A percentile compares a stretch with the other conserved stretches of the same genome.
Conservation (phyloP, 73 alveolate genomes). For the Blepharisma japonicum region DNA sequence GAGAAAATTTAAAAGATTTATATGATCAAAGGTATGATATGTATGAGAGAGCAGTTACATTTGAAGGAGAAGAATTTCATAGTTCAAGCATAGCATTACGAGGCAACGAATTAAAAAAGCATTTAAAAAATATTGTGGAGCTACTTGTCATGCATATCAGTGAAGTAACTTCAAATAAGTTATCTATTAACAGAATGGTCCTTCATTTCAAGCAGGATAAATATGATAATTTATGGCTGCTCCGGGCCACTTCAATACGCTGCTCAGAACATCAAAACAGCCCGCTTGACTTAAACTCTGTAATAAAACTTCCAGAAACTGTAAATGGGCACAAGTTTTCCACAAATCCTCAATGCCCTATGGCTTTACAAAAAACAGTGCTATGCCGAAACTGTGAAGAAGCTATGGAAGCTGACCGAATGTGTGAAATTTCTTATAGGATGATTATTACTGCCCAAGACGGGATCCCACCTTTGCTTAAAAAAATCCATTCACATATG, state of each 20-base stretch:
- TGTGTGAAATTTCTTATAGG: slow-evolving; percentile 31
- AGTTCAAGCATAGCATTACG: slow-evolving; percentile 61
- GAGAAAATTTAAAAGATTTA: slow-evolving; percentile 49
- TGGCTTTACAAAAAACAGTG: slow-evolving; percentile 20
- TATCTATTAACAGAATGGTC: slow-evolving; percentile 76
- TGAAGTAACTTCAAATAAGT: slow-evolving; percentile 74
- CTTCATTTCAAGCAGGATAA: slow-evolving; percentile 74
- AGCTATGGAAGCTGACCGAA: slow-evolving; percentile 30
- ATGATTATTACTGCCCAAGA: background rate
- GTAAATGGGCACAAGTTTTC: slow-evolving; percentile 12
- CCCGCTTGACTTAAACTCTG: background rate
- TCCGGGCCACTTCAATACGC: slow-evolving; percentile 84
- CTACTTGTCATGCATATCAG: slow-evolving; percentile 76
- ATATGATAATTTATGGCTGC: slow-evolving; percentile 71
- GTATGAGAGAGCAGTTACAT: slow-evolving; percentile 48
- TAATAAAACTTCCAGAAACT: background rate
- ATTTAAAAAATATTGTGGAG: slow-evolving; percentile 69
- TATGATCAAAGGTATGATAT: slow-evolving; percentile 11
- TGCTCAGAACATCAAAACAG: background rate
- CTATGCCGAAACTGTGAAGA: slow-evolving; percentile 19
- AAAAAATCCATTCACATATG: slow-evolving; percentile 1
- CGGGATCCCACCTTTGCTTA: background rate
- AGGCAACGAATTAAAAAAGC: slow-evolving; percentile 70
- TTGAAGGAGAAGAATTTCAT: slow-evolving; percentile 91
- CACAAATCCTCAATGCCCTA: slow-evolving; percentile 11